Evolutionary conservation across 2,329 filamentous ascomycete genomes (phyloP).

Genomic region (Metarhizium sp.): DNA sequence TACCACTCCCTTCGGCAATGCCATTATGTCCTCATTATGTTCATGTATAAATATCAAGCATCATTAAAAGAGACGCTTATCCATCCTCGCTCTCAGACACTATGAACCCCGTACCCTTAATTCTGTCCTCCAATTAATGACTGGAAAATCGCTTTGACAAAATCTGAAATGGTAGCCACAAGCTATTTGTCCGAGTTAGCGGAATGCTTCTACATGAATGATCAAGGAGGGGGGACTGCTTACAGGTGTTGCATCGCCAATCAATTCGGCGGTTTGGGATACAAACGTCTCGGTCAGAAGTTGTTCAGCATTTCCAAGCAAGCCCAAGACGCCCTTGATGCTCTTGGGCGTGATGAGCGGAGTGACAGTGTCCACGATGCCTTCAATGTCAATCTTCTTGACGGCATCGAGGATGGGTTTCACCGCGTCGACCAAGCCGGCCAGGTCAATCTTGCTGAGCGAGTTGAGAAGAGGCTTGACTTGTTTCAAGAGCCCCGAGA

Average conservation of each 20-base stretch:
- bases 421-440: constrained; percentile 22
- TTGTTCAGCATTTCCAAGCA: constrained; percentile 28
- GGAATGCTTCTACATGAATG: neutral
- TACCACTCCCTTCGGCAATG: neutral
- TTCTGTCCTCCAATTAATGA: constrained; percentile 14
- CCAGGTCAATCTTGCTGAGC: constrained; percentile 24
- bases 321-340: constrained; percentile 24
- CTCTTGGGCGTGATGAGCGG: constrained; percentile 31
- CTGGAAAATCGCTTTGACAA: constrained; percentile 22
- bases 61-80: neutral
- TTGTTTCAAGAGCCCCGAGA: constrained; percentile 25
- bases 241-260: constrained; percentile 32
- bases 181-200: constrained; percentile 12
- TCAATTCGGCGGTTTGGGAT: constrained; percentile 31
- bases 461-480: constrained; percentile 26
- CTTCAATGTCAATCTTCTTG: constrained; percentile 28
- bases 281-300: constrained; percentile 30
- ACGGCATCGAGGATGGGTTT: constrained; percentile 27
- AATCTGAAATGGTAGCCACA: constrained; percentile 22
- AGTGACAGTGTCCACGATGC: constrained; percentile 24
- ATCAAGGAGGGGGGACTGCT: constrained; percentile 7
- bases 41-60: neutral
- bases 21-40: neutral
- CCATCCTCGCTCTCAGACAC: neutral
- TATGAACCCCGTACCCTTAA: constrained; percentile 3